Evolutionary conservation across 2,329 filamentous ascomycete species (phyloP), one percentile per base, ranked within the genome.

Genomic region (Chalaropsis ovoidea): DNA sequence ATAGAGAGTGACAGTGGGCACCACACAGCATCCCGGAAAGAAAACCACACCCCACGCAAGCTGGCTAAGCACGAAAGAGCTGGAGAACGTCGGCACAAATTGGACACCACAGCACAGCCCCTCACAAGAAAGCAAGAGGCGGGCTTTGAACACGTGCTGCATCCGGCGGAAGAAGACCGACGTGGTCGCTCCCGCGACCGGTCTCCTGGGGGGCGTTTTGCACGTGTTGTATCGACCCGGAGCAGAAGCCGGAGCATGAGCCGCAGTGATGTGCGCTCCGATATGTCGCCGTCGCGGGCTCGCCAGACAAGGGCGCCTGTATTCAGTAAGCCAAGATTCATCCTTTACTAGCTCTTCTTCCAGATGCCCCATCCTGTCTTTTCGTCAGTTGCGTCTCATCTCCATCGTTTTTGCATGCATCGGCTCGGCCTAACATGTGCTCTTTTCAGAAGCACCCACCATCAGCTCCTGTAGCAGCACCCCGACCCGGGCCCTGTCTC

Each of bases 11-110:
- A 73, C 65, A 76, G 74, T 65, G 71, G 68, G 43, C 71, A 71
- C 13, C 42, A 45, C 8, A 22, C 22, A 15, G 22, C 64, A 10
- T 39, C 31, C 10, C 60, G 52, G 27, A 67, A 80, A 70, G 76
- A 82, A 67, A 86, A 82, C 70, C 77, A 75, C 69, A 85, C 81
- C 64, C 71, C 85, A 22, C 77, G 82, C 54, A 76, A 85, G 63
- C 75, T 84, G 69, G 82, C 83, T 10, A 24, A 65, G 17, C 66
- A 60, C 35, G 62, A 67, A 35, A 69, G 66, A 66, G 67, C 68
- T 43, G 68, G 68, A 60, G 66, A 69, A 22, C 47, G 31, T 42
- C 63, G 47, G 54, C 67, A 45, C 56, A 65, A 22, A 62, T 62
- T 52, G 54, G 67, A 52, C 4, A 43, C 63, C 4, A 43, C 63